Percentiles rank a stretch among this genome's conserved stretches.
phyloP scores from a whole-genome alignment of 2,329 filamentous ascomycete genomes.

The Ophiocordyceps sinensis region DNA sequence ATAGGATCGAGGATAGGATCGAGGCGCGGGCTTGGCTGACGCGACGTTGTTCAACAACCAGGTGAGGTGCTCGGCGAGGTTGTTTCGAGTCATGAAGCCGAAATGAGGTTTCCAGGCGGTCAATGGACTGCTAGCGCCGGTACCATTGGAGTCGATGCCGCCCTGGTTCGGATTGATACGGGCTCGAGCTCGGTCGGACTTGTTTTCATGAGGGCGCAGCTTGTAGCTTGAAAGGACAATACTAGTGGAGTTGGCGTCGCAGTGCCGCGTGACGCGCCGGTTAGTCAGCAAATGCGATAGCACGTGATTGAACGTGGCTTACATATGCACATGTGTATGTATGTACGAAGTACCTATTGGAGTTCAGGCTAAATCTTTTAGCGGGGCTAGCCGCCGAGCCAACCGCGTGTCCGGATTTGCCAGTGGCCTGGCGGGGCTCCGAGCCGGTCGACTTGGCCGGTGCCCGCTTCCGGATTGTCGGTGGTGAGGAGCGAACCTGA shows the following conservation, averaged over 20 bases:
- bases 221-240: background rate
- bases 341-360: too few species aligned
- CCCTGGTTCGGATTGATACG: background rate
- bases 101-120: conserved; percentile 10
- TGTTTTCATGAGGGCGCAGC: background rate
- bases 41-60: conserved; percentile 39
- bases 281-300: conserved; percentile 16
- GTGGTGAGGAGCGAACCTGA: background rate
- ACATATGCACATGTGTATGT: too few species aligned
- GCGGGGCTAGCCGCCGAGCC: too few species aligned
- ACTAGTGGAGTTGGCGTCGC: background rate
- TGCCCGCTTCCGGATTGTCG: conserved; percentile 1
- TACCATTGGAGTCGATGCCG: conserved; percentile 1
- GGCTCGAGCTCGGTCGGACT: background rate
- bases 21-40: conserved; percentile 23
- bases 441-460: conserved; percentile 8
- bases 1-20: conserved; percentile 23
- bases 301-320: conserved; percentile 5
- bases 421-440: background rate
- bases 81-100: conserved; percentile 49
- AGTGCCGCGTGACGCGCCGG: conserved; percentile 15
- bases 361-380: too few species aligned
- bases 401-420: conserved; percentile 1
- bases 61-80: conserved; percentile 40
- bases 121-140: conserved; percentile 5